Evolutionary conservation across 306 rosid species (phyloP).

Genomic region (barrel medic (Medicago truncatula)): MtrunA17r5.0-ANR NC_053044.1:53154501-53155000

Average conservation of each 20-base stretch:
- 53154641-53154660: neutral
- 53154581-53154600: conserved; percentile 58
- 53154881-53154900: conserved; percentile 67
- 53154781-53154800: neutral
- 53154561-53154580: conserved; percentile 70
- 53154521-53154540: conserved; percentile 84
- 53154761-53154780: conserved; percentile 58
- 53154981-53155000: conserved; percentile 73
- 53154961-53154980: conserved; percentile 87
- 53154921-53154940: conserved; percentile 66
- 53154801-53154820: conserved; percentile 41
- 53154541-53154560: conserved; percentile 72
- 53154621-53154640: neutral
- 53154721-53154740: conserved; percentile 54
- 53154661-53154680: conserved; percentile 12
- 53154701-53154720: conserved; percentile 70
- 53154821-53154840: conserved; percentile 79
- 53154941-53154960: conserved; percentile 77
- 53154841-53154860: conserved; percentile 62
- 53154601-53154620: neutral
- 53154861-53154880: conserved; percentile 90
- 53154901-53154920: conserved; percentile 54
- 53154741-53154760: conserved; percentile 20
- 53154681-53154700: conserved; percentile 75
- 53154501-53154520: neutral